phyloP scores from a whole-genome alignment of 257 asterid species.

The Gentiana macrophylla region DNA sequence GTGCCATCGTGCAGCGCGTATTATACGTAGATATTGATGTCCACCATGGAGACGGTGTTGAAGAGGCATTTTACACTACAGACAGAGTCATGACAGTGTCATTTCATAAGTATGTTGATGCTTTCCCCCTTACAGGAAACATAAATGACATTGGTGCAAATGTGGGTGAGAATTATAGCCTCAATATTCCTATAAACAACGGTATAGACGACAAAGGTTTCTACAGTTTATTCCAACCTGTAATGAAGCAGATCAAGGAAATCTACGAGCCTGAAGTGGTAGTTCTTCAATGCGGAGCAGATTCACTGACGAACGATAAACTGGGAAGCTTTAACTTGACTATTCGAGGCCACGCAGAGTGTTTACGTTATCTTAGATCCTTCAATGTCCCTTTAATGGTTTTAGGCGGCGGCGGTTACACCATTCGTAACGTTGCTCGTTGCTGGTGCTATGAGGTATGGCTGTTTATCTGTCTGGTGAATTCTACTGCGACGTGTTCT shows the following conservation, averaged over 20 bases:
- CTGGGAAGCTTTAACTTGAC: slow-evolving; percentile 62
- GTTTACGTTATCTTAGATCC: slow-evolving; percentile 51
- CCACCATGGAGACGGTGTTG: slow-evolving; percentile 70
- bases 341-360: slow-evolving; percentile 59
- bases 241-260: slow-evolving; percentile 49
- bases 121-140: slow-evolving; percentile 61
- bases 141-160: slow-evolving; percentile 38
- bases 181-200: slow-evolving; percentile 50
- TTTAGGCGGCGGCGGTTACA: slow-evolving; percentile 69
- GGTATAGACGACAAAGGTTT: slow-evolving; percentile 48
- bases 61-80: slow-evolving; percentile 59
- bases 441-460: slow-evolving; percentile 67
- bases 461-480: slow-evolving; percentile 9
- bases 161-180: slow-evolving; percentile 41
- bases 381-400: slow-evolving; percentile 64
- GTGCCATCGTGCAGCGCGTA: slow-evolving; percentile 38
- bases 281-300: slow-evolving; percentile 71
- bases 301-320: slow-evolving; percentile 56
- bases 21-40: slow-evolving; percentile 51
- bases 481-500: background rate
- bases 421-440: slow-evolving; percentile 56
- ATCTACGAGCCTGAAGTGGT: slow-evolving; percentile 57
- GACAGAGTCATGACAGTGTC: slow-evolving; percentile 68
- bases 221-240: slow-evolving; percentile 40
- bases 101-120: slow-evolving; percentile 43